Evolutionary conservation across 1,139 yeast genomes (phyloP).

Genomic region (Geotrichum cucujoidarum): DNA sequence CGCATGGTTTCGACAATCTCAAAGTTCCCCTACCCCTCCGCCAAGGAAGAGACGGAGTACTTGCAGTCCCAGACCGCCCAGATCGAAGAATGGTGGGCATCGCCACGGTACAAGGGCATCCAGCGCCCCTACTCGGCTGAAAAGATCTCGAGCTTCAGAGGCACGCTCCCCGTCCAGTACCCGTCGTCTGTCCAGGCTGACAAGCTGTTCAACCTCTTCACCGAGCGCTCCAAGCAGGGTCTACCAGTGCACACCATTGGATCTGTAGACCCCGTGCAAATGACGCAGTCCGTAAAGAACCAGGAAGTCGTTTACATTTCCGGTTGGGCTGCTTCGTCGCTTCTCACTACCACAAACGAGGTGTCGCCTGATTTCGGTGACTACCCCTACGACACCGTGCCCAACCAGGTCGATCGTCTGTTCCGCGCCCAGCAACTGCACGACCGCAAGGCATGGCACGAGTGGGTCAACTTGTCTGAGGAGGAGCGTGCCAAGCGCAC

Average conservation of each 20-base stretch:
- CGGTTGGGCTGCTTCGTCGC: constrained; percentile 57
- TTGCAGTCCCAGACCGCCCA: constrained; percentile 33
- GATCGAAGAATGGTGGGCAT: constrained; percentile 50
- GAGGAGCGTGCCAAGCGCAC: constrained; percentile 30
- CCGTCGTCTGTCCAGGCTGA: constrained; percentile 55
- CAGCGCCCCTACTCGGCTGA: constrained; percentile 51
- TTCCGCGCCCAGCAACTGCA: constrained; percentile 57
- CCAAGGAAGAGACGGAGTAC: constrained; percentile 35
- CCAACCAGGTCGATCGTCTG: constrained; percentile 56
- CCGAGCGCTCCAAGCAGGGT: constrained; percentile 41
- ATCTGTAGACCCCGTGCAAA: constrained; percentile 58
- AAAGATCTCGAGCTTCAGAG: constrained; percentile 51
- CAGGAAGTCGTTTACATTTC: constrained; percentile 55
- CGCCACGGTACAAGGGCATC: constrained; percentile 47
- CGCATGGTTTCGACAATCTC: constrained; percentile 29
- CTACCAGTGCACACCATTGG: constrained; percentile 56
- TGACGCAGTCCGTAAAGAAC: constrained; percentile 52
- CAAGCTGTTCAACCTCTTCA: constrained; percentile 46
- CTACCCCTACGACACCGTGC: constrained; percentile 63
- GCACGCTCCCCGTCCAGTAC: constrained; percentile 44
- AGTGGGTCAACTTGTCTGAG: constrained; percentile 38
- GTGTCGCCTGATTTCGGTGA: constrained; percentile 61
- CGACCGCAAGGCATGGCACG: constrained; percentile 50
- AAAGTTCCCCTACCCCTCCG: constrained; percentile 38
- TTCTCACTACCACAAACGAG: constrained; percentile 54